Evolutionary conservation across 2,329 filamentous ascomycete genomes (phyloP), one percentile per base, ranked within the genome.

Genomic region (Dactylellina drechsleri): DNA sequence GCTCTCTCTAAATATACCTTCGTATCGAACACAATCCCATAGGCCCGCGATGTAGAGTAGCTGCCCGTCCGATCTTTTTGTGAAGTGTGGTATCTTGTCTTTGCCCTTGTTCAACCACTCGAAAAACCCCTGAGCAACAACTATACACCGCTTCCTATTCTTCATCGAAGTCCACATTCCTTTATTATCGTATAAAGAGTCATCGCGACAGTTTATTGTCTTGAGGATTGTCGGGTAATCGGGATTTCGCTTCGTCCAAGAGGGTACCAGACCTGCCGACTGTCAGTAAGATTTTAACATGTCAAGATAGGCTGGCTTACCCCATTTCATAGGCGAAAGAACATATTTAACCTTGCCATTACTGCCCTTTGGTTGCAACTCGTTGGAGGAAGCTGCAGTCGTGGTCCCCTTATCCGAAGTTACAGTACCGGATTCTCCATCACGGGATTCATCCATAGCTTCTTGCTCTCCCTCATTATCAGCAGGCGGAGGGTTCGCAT

Each of bases 131-230:
- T 97, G 91, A 8, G 92, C 93, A 4, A 97, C 81, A 8, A 98
- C 88, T 20, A 98, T 85, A 81, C 95, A 98, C 31, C 95, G 86
- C 83, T 97, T 97, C 78, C 87, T 88, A 76, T 89, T 88, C 83
- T 97, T 97, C 91, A 98, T 96, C 0, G 87, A 88, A 49, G 87
- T 90, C 95, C 95, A 98, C 89, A 98, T 91, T 10, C 93, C 93
- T 4, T 89, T 87, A 7, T 90, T 86, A 8, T 90, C 87, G 4
- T 87, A 85, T 18, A 98, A 84, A 0, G 92, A 95, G 82, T 98
- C 94, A 80, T 94, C 92, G 2, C 94, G 89, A 81, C 94, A 98
- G 82, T 99, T 98, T 82, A 98, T 98, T 0, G 93, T 97, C 80
- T 91, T 92, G 85, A 96, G 86, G 81, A 92, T 85, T 0, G 89